Evolutionary conservation across 257 asterid species (phyloP).

Genomic region (Solanum chilense): DNA sequence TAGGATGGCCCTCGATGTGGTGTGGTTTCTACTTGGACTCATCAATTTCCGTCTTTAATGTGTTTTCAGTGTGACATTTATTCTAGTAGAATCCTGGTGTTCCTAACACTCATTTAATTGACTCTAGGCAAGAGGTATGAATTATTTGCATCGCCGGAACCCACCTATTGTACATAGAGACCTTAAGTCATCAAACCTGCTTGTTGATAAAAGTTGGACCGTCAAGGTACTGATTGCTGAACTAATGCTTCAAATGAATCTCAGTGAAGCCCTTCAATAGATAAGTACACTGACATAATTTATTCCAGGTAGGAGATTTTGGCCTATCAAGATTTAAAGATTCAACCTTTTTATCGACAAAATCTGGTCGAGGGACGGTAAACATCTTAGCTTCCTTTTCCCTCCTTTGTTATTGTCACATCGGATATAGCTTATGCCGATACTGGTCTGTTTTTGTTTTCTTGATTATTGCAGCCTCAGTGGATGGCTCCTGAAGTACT

Average conservation of each 20-base stretch:
- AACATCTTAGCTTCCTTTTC: constrained; percentile 1
- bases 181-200: constrained; percentile 73
- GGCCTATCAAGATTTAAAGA: constrained; percentile 60
- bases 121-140: constrained; percentile 76
- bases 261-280: background rate
- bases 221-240: constrained; percentile 46
- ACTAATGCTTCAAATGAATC: background rate
- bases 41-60: background rate
- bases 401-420: background rate
- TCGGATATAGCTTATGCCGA: background rate
- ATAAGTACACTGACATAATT: background rate
- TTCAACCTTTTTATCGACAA: constrained; percentile 46
- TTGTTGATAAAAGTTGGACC: constrained; percentile 71
- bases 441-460: background rate
- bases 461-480: constrained; percentile 42
- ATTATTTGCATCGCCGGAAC: constrained; percentile 65
- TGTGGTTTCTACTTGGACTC: constrained; percentile 5
- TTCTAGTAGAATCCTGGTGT: background rate
- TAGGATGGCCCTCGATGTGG: constrained; percentile 79
- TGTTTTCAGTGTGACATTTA: background rate
- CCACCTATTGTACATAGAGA: constrained; percentile 87
- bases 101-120: background rate
- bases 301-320: constrained; percentile 64
- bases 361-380: constrained; percentile 75
- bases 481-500: constrained; percentile 97